Evolutionary conservation across 2,329 filamentous ascomycete species (phyloP), one percentile per base, ranked within the genome.

Genomic region (Ceratocystiopsis sp.): DNA sequence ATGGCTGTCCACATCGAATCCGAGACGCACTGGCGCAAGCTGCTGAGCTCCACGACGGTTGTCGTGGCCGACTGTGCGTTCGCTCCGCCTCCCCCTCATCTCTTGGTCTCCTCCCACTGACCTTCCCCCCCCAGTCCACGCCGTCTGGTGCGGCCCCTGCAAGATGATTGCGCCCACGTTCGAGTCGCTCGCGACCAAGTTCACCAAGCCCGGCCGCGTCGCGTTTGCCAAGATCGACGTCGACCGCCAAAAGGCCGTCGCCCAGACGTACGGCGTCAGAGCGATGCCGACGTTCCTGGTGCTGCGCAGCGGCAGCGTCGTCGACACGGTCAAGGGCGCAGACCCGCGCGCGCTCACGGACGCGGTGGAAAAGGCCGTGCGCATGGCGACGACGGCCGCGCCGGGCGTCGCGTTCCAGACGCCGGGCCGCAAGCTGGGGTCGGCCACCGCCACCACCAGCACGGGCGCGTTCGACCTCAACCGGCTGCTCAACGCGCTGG

Each of bases 251-350:
- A 71, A 78, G 51, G 75, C 80, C 45, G 78, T 96, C 50, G 75
- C 86, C 13, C 71, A 77, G 55, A 69, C 77, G 51, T 84, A 94
- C 65, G 73, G 75, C 53, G 79, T 96, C 57, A 76, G 77, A 54
- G 84, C 85, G 50, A 87, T 93, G 78, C 91, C 91, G 7, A 96
- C 91, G 42, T 96, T 98, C 64, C 74, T 95, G 59, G 78, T 96
- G 61, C 87, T 85, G 69, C 80, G 84, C 63, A 76, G 75, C 57
- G 79, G 80, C 53, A 67, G 71, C 50, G 75, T 80, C 54, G 71
- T 83, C 56, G 73, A 84, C 51, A 86, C 81, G 32, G 77, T 94
- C 56, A 72, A 74, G 55, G 91, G 91, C 53, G 86, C 87, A 33
- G 83, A 94, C 63, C 73, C 78, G 1, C 69, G 77, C 12, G 78